Evolutionary conservation across 208 protist species (phyloP), one percentile per base, ranked within the genome.

Genomic region (Phytomonas sp.): DNA sequence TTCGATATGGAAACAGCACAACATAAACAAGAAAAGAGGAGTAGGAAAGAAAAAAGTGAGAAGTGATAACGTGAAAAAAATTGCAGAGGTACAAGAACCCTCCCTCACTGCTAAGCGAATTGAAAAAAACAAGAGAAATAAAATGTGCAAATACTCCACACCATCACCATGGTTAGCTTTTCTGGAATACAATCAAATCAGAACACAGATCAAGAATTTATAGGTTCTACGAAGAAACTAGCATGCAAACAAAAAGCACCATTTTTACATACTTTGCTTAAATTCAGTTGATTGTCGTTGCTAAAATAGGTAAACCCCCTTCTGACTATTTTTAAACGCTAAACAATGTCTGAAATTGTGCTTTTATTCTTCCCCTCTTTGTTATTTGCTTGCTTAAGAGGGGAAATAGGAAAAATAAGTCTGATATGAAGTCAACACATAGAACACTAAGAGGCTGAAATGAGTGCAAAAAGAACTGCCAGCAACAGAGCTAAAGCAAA

Each of bases 41-140:
- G 28, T 31, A 17, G 31, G 30, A 67, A n/a, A 67, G 17, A 34
- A 36, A 29, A 30, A 56, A 72, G 30, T 40, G 28, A 2, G 43
- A 37, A 23, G 33, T 28, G 11, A 56, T 30, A 51, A 60, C 4
- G 4, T 26, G 33, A 31, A 71, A 37, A 62, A 37, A 68, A 43
- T 17, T 15, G 33, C 33, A 34, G 33, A 34, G 33, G 33, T 34
- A 34, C 33, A 13, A 64, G 46, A 66, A 66, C 4, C 4, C 6
- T 31, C 17, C 6, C 34, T 69, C 6, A 68, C 63, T 31, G 31
- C n/a, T 65, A 37, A 68, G 26, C 26, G 51, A 67, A 68, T 56
- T 51, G 46, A 77, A 37, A 61, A 34, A 62, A 20, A 26, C 28
- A 2, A 62, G 60, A 8, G 9, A 1, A 40, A 67, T 36, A 70